Percentiles rank a stretch among this genome's conserved stretches.
Conservation (phyloP, 1,284 basidiomycete genomes). For the Sphaerobolus stellatus region DNA sequence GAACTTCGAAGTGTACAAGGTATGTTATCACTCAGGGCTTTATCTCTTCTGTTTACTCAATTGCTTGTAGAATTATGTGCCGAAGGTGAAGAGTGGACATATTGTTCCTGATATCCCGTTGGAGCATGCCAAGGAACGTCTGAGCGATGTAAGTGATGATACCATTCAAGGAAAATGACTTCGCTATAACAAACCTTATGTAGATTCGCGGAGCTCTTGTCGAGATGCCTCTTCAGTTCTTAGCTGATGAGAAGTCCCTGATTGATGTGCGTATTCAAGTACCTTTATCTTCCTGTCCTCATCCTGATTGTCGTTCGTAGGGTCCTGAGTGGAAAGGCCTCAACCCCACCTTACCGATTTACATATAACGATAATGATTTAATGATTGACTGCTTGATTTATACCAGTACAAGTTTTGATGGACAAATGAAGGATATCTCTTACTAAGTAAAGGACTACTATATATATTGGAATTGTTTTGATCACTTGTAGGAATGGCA, state of each 20-base stretch:
- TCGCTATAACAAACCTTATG: neutral
- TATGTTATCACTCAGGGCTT: slow-evolving; percentile 33
- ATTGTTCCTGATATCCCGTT: slow-evolving; percentile 68
- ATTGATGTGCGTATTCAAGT: slow-evolving; percentile 40
- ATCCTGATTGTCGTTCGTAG: too few relatives aligned
- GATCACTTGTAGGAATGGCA: too few relatives aligned
- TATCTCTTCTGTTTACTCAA: slow-evolving; percentile 7
- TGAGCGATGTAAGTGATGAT: slow-evolving; percentile 53
- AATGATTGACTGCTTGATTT: too few relatives aligned
- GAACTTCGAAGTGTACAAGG: slow-evolving; percentile 76
- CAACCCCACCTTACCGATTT: too few relatives aligned
- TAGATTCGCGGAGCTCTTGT: slow-evolving; percentile 61
- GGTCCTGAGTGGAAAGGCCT: too few relatives aligned
- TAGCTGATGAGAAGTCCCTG: slow-evolving; percentile 77
- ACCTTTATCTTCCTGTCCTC: too few relatives aligned
- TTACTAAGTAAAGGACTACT: too few relatives aligned
- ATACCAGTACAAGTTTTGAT: too few relatives aligned
- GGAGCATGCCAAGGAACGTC: slow-evolving; percentile 68
- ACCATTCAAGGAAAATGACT: neutral
- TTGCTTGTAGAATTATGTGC: slow-evolving; percentile 57
- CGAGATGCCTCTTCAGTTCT: slow-evolving; percentile 79
- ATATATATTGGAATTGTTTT: too few relatives aligned
- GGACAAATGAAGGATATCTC: too few relatives aligned
- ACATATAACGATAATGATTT: too few relatives aligned
- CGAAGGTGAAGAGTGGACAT: slow-evolving; percentile 80